A percentile compares a stretch with the other conserved stretches of the same genome.
phyloP scores from a whole-genome alignment of 2,329 filamentous ascomycete genomes.

The Monascus ruber region DNA sequence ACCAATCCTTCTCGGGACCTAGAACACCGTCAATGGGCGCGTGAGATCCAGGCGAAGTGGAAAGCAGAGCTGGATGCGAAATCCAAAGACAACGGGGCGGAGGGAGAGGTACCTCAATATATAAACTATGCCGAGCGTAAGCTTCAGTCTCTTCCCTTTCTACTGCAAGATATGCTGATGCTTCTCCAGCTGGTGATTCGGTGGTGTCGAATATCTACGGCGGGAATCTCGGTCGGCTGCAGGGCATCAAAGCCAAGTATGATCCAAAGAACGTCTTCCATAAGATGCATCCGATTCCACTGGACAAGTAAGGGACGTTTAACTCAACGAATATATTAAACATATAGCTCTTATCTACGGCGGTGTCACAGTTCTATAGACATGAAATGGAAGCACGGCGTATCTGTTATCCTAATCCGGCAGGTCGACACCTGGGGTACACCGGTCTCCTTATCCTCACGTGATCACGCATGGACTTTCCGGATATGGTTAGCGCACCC shows the following conservation, averaged over 20 bases:
- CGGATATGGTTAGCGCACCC: too few relatives aligned
- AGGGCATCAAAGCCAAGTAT: conserved; percentile 35
- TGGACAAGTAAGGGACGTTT: too few relatives aligned
- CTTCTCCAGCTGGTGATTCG: conserved; percentile 17
- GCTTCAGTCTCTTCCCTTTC: conserved; percentile 3
- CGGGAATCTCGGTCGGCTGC: conserved; percentile 30
- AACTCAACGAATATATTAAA: too few relatives aligned
- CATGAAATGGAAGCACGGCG: too few relatives aligned
- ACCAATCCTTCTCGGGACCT: conserved; percentile 25
- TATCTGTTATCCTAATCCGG: too few relatives aligned
- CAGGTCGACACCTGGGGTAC: too few relatives aligned
- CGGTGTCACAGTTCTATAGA: too few relatives aligned
- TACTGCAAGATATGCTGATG: conserved; percentile 3
- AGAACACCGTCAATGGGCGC: conserved; percentile 29
- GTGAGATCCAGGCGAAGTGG: conserved; percentile 18
- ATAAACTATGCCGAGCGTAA: conserved; percentile 26
- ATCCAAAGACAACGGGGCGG: neutral
- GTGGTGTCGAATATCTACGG: conserved; percentile 33
- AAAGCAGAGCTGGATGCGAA: conserved; percentile 12
- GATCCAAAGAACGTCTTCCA: conserved; percentile 38
- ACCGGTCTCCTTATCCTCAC: too few relatives aligned
- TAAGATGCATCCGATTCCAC: conserved; percentile 28
- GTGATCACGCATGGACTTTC: too few relatives aligned
- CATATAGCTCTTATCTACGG: too few relatives aligned
- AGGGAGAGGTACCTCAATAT: conserved; percentile 18